Percentiles rank a stretch among this genome's conserved stretches.
These are phyloP conservation scores for Kregervanrija delftensis DNA, from an alignment of 805 yeast species.

Conservation along the genomic window DNA sequence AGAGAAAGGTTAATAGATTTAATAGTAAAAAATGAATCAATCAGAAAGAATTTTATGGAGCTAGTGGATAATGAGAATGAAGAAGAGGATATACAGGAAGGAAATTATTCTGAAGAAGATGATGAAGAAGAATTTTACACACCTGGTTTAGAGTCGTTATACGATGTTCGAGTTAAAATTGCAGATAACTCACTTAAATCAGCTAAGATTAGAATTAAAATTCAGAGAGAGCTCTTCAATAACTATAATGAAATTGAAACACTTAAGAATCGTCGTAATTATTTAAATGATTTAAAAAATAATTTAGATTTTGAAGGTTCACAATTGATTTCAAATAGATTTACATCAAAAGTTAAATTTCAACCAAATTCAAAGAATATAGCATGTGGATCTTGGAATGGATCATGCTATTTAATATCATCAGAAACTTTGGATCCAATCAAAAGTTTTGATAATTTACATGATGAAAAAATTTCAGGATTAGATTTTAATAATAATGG, in stretches of 20 bases:
- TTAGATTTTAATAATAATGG: conserved; percentile 48
- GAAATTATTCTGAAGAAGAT: background rate
- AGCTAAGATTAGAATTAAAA: conserved; percentile 36
- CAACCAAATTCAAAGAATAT: conserved; percentile 33
- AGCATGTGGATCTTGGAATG: conserved; percentile 83
- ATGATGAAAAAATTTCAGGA: conserved; percentile 63
- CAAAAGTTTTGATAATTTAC: conserved; percentile 22
- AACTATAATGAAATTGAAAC: conserved; percentile 22
- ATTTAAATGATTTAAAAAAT: conserved; percentile 20
- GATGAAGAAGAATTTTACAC: conserved; percentile 81
- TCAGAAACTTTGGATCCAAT: conserved; percentile 28
- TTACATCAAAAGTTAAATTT: conserved; percentile 53
- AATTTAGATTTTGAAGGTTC: conserved; percentile 50
- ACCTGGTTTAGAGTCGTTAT: conserved; percentile 57
- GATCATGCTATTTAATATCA: conserved; percentile 49
- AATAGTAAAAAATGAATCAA: conserved; percentile 29
- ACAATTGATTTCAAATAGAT: conserved; percentile 63
- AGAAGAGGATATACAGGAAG: background rate
- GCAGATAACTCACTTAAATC: conserved; percentile 43
- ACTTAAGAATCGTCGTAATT: conserved; percentile 11
- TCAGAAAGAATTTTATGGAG: conserved; percentile 11
- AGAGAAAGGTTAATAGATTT: conserved; percentile 50
- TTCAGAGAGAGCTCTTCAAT: conserved; percentile 26
- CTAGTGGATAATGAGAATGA: conserved; percentile 6
- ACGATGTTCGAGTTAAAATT: conserved; percentile 44